These are phyloP conservation scores for Hanseniaspora hatyaiensis DNA, from an alignment of 805 yeast species.

Conservation along the genomic window DNA sequence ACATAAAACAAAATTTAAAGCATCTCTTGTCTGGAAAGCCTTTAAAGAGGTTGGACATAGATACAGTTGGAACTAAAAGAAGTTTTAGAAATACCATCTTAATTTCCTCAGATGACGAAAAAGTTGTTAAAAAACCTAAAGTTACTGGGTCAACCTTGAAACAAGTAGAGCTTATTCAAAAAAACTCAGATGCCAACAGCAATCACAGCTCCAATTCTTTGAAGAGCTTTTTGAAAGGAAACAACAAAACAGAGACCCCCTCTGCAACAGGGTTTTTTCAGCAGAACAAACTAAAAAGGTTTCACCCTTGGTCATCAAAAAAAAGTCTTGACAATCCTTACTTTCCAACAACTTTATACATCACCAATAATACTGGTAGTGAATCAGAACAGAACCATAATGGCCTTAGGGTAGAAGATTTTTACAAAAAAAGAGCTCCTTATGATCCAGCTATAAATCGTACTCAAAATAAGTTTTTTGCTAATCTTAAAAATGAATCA, in stretches of 20 bases:
- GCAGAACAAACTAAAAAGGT: slow-evolving; percentile 11
- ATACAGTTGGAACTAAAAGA: background rate
- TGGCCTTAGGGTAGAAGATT: background rate
- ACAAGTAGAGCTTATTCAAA: too few species aligned
- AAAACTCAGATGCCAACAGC: too few species aligned
- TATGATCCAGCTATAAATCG: background rate
- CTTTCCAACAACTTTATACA: background rate
- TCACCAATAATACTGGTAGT: background rate
- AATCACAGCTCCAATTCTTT: too few species aligned
- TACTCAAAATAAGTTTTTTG: background rate
- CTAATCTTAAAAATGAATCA: too few species aligned
- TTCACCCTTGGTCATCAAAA: slow-evolving; percentile 11
- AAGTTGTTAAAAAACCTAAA: too few species aligned
- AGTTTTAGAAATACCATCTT: too few species aligned
- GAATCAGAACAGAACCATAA: background rate
- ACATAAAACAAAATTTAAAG: too few species aligned
- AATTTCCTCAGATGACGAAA: too few species aligned
- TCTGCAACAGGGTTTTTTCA: too few species aligned
- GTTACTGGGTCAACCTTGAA: too few species aligned
- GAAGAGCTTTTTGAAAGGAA: background rate
- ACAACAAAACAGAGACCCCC: too few species aligned
- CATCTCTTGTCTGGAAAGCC: too few species aligned
- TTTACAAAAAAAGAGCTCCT: background rate
- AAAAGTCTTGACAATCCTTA: background rate
- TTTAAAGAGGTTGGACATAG: slow-evolving; percentile 12